Conservation (phyloP, 495 filamentous ascomycete species). For the Penicillium angulare region DNA sequence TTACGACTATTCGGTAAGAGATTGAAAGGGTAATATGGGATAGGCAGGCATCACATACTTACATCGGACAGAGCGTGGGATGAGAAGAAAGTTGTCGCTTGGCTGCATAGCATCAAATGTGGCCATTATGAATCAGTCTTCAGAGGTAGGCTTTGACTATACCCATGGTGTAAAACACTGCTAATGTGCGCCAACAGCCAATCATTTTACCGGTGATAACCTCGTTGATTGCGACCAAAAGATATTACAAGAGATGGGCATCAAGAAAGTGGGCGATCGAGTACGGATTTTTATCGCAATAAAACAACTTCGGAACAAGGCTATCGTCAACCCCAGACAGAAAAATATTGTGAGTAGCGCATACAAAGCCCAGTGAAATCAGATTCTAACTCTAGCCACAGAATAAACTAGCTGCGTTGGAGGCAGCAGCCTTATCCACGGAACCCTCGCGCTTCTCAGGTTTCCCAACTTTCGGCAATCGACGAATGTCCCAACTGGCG, state of each 20-base stretch:
- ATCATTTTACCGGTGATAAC: constrained; percentile 96
- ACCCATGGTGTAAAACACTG: too few relatives aligned
- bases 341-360: constrained; percentile 84
- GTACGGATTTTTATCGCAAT: constrained; percentile 92
- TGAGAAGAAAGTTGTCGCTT: constrained; percentile 85
- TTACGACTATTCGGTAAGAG: constrained; percentile 58
- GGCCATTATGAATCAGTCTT: constrained; percentile 91
- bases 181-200: too few relatives aligned
- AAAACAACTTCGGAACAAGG: constrained; percentile 84
- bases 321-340: constrained; percentile 79
- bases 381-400: constrained; percentile 26
- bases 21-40: neutral
- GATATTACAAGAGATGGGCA: constrained; percentile 94
- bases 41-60: constrained; percentile 9
- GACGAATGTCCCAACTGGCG: constrained; percentile 72
- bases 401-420: constrained; percentile 45
- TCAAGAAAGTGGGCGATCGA: constrained; percentile 96
- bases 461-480: constrained; percentile 58
- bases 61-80: constrained; percentile 68
- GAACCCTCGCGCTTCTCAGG: constrained; percentile 63
- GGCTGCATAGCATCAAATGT: constrained; percentile 86
- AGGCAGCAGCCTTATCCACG: constrained; percentile 56
- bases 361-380: too few relatives aligned
- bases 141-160: constrained; percentile 51
- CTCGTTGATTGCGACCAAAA: constrained; percentile 95